phyloP scores from a whole-genome alignment of 2,329 filamentous ascomycete species.

The Fusarium sp. region DNA sequence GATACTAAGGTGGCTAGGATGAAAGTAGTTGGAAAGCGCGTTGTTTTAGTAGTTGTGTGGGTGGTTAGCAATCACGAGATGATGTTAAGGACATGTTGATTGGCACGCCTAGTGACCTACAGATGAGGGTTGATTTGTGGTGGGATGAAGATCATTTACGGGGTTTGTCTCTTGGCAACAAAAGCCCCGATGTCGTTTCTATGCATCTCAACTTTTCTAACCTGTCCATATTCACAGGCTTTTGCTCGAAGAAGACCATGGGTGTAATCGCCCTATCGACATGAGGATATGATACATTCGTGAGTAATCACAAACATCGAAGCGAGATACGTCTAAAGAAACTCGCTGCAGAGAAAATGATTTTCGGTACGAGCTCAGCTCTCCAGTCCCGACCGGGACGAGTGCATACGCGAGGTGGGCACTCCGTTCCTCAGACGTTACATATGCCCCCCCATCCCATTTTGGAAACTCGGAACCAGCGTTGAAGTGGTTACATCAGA shows the following conservation, averaged over 20 bases:
- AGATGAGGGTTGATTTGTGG: neutral
- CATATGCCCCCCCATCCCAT: neutral
- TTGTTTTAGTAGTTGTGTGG: neutral
- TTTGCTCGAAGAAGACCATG: too few species aligned
- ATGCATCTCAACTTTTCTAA: rapidly evolving
- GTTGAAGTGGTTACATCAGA: too few species aligned
- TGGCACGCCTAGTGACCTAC: neutral
- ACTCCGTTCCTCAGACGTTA: neutral
- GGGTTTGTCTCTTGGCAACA: neutral
- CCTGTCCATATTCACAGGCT: rapidly evolving
- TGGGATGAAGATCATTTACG: neutral
- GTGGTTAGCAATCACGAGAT: neutral
- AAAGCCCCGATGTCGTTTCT: too few species aligned
- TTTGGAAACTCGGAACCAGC: neutral
- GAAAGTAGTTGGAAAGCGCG: too few species aligned
- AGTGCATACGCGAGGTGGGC: neutral
- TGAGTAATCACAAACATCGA: too few species aligned
- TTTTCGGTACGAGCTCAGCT: neutral
- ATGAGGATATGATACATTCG: rapidly evolving
- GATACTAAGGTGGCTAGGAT: too few species aligned
- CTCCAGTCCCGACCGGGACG: neutral
- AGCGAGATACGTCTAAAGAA: neutral
- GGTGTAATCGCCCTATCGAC: too few species aligned
- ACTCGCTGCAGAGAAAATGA: neutral
- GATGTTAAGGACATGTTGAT: neutral